Base-by-base conservation (phyloP, 129 eudicot species). In the Chrysanthemum makinoi region DNA sequence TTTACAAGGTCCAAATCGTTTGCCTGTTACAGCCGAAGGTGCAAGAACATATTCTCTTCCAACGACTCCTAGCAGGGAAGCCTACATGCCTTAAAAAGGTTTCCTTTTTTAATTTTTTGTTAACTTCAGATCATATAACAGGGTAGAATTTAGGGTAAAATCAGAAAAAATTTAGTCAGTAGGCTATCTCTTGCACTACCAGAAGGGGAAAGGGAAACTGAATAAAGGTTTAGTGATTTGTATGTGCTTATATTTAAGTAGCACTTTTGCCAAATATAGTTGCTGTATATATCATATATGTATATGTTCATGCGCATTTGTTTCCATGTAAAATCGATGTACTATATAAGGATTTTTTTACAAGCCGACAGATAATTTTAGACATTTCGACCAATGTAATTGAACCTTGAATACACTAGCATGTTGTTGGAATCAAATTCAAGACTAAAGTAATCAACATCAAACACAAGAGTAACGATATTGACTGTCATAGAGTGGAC, bases 21-120 rank as follows among this genome's bases (percentile, higher is more conserved):
- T 58, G 22, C 74, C 69, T 11, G 14, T 51, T 18, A 51, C 78
- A 68, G 50, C 68, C 17, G 75, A 48, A 52, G 53, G 73, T 65
- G 48, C 68, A 3, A 56, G 82, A 50, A 72, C 82, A 71, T 78
- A 78, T 66, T 78, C 77, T 48, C 77, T 78, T 56, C 82, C 82
- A 78, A 46, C 77, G 5, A 78, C 82, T 2, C 77, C 77, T 0
- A 51, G 26, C 22, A 55, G 82, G 73, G 68, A 64, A 48, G 46
- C 28, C 13, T 71, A 43, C 39, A 8, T 51, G 51, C 6, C 54
- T 28, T 70, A 54, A 63, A 39, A 72, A 47, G 30, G 65, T 30
- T 12, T 3, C 20, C 13, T 9, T 64, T 2, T 15, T n/a, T 10
- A 56, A 19, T 12, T 46, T 47, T 9, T 24, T 22, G n/a, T 47